Percentiles rank a stretch among this genome's conserved stretches.
These are phyloP conservation scores for Nepenthes mirabilis DNA, from an alignment of 148 eudicot genomes.

Conservation along the genomic window DNA sequence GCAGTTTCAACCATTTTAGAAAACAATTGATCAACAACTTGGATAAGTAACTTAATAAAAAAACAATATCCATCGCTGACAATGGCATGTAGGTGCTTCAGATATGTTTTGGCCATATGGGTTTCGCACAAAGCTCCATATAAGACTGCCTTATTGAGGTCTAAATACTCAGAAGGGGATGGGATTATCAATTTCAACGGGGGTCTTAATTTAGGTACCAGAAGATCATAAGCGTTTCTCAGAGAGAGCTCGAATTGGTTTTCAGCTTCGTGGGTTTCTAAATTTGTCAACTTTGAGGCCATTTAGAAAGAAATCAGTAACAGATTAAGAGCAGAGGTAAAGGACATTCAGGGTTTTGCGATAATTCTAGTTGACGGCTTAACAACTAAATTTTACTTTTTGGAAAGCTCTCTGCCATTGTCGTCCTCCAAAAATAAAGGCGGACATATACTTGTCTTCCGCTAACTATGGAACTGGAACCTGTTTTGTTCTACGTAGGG, in stretches of 20 bases:
- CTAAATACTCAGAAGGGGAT: constrained; percentile 34
- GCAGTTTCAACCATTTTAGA: constrained; percentile 38
- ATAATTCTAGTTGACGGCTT: too few species aligned
- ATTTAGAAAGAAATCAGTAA: constrained; percentile 9
- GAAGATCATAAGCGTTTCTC: constrained; percentile 40
- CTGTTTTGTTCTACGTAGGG: too few species aligned
- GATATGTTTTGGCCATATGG: constrained; percentile 25
- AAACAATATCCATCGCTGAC: constrained; percentile 60
- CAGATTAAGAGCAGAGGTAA: too few species aligned
- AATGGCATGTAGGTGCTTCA: constrained; percentile 65
- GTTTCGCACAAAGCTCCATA: constrained; percentile 63
- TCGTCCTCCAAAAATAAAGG: too few species aligned
- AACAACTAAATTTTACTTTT: too few species aligned
- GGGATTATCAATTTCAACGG: constrained; percentile 50
- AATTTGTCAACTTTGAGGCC: constrained; percentile 43
- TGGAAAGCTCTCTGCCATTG: too few species aligned
- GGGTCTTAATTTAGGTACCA: constrained; percentile 42
- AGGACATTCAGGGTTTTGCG: too few species aligned
- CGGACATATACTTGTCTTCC: too few species aligned
- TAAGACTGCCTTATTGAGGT: constrained; percentile 49
- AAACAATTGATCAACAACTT: constrained; percentile 52
- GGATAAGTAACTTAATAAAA: constrained; percentile 34
- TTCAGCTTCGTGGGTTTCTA: constrained; percentile 36
- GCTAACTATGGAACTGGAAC: too few species aligned
- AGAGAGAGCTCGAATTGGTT: constrained; percentile 42